Base-by-base conservation (phyloP, 2,329 filamentous ascomycete species). In the Nemania sp. region DNA sequence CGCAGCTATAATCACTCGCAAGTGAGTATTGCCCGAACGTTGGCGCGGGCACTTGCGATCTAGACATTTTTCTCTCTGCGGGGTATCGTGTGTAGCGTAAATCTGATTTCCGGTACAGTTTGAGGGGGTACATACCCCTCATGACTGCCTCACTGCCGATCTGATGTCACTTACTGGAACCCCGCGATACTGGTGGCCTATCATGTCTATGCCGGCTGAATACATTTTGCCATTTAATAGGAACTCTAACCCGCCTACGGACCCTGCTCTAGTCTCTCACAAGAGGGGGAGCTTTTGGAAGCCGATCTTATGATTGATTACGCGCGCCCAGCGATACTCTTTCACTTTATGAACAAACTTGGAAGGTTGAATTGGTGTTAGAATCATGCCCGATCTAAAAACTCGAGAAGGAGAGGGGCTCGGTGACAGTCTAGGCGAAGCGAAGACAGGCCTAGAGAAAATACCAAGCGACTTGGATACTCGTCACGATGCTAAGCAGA, bases 401-500 rank as follows among this genome's bases (percentile, higher is more conserved):
- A 12, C 20, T 21, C 7, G 46, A 5, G 37, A 32, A 40, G 50
- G 13, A 20, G 40, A 6, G n/a, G 34, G 25, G 5, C 49, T 39
- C 4, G 47, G 42, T 17, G 17, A 32, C 1, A 25, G 20, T n/a
- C 12, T 15, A 12, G 43, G 29, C 21, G 32, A 40, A 4, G 32
- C 6, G n/a, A 29, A 54, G 2, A 37, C 18, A n/a, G 25, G n/a
- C 5, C 9, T 49, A 1, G 49, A 59, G 34, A 53, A 62, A 40
- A 37, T n/a, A 7, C 25, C 39, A 6, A 43, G 25, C 2, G 48
- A 17, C 15, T 18, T 34, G 3, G 20, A 52, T 12, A 37, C 25
- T 2, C 11, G 18, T 40, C 54, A 62, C 13, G 53, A 62, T 39
- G 58, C 60, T n/a, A 63, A 66, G 2, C 60, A 67, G 4, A 65